Percentiles rank a stretch among this genome's conserved stretches.
Evolutionary conservation across 2,329 filamentous ascomycete species (phyloP).

Genomic region (Helicocarpus griseus): DNA sequence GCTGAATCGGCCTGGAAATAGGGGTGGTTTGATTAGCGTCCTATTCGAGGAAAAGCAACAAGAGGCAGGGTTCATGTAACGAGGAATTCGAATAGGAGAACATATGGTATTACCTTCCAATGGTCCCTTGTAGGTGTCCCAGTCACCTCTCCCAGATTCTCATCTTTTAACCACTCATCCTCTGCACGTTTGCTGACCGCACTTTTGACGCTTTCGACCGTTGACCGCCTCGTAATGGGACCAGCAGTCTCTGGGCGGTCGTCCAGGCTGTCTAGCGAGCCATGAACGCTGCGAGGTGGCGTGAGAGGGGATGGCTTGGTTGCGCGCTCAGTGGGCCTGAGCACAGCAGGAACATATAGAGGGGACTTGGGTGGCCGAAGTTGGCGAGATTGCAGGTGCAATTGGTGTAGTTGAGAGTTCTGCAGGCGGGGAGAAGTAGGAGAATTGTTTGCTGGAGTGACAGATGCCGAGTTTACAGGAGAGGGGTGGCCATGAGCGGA

Average conservation of each 20-base stretch:
- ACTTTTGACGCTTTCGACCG: conserved; percentile 32
- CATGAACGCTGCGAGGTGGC: conserved; percentile 45
- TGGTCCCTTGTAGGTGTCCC: conserved; percentile 53
- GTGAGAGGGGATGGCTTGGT: conserved; percentile 35
- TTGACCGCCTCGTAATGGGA: conserved; percentile 29
- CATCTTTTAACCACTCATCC: conserved; percentile 43
- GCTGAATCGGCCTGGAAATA: conserved; percentile 46
- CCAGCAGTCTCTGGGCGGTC: conserved; percentile 19
- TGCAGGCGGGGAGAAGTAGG: conserved; percentile 41
- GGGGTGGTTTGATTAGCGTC: background rate
- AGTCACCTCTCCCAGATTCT: conserved; percentile 46
- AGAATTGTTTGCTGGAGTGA: conserved; percentile 45
- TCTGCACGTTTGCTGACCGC: conserved; percentile 40
- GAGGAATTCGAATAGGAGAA: background rate
- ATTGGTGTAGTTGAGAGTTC: conserved; percentile 22
- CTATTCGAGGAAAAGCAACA: background rate
- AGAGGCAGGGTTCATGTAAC: background rate
- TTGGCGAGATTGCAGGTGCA: conserved; percentile 41
- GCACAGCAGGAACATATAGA: conserved; percentile 53
- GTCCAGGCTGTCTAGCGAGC: conserved; percentile 42
- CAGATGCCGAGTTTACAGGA: conserved; percentile 21
- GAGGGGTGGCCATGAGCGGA: background rate
- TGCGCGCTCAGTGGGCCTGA: conserved; percentile 51
- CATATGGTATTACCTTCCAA: conserved; percentile 48
- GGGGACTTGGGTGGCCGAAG: conserved; percentile 51